phyloP scores from a whole-genome alignment of 1,284 basidiomycete species.

The Malassezia nana region DNA sequence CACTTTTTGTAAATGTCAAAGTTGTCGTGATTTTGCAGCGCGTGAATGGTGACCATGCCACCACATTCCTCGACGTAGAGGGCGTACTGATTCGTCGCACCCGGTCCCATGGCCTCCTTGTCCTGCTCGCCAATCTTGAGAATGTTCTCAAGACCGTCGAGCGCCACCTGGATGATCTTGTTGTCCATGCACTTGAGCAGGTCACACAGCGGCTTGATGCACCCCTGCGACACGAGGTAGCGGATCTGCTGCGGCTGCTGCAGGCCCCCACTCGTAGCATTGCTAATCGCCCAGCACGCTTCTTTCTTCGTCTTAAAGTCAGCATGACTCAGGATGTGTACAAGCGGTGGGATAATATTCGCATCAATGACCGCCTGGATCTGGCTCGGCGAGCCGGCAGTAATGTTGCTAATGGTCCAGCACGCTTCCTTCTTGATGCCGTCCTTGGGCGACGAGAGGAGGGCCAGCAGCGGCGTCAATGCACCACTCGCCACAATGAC shows the following conservation, averaged over 20 bases:
- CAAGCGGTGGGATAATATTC: conserved; percentile 87
- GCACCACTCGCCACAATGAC: conserved; percentile 95
- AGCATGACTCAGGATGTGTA: conserved; percentile 93
- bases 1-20: conserved; percentile 99
- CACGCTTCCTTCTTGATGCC: conserved; percentile 89
- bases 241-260: conserved; percentile 95
- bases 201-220: conserved; percentile 97
- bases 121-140: conserved; percentile 96
- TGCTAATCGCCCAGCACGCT: conserved; percentile 99
- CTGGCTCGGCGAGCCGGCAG: conserved; percentile 88
- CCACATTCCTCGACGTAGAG: conserved; percentile 88
- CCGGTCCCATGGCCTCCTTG: conserved; percentile 71
- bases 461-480: conserved; percentile 77
- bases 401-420: conserved; percentile 99
- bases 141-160: conserved; percentile 97
- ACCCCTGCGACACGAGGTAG: conserved; percentile 92
- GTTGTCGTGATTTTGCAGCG: conserved; percentile 98
- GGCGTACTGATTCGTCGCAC: conserved; percentile 84
- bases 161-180: conserved; percentile 96
- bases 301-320: conserved; percentile 99
- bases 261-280: conserved; percentile 93
- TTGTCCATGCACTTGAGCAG: conserved; percentile 96
- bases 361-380: conserved; percentile 70
- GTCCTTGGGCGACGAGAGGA: conserved; percentile 90
- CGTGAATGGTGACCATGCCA: conserved; percentile 92